phyloP scores from a whole-genome alignment of 257 asterid genomes.

The Osmanthus fragrans region DNA sequence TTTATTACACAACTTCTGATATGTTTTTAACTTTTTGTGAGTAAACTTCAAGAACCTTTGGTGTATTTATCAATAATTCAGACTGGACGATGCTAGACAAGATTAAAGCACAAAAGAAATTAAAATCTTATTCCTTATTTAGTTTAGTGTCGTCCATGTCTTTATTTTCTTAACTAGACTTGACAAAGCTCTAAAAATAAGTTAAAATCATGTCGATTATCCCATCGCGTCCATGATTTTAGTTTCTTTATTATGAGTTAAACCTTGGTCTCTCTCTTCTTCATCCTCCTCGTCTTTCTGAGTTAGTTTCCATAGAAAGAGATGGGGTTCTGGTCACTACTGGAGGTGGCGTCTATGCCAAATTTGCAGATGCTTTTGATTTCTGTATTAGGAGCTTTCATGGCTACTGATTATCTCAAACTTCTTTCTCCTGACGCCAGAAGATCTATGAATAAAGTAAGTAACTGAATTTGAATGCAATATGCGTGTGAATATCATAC shows the following conservation, averaged over 20 bases:
- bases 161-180: no score
- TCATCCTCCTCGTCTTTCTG: background rate
- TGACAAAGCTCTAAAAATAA: no score
- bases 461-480: background rate
- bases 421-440: conserved; percentile 1
- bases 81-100: no score
- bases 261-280: background rate
- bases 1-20: no score
- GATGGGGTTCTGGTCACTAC: background rate
- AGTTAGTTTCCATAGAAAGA: background rate
- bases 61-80: no score
- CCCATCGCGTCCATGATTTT: background rate
- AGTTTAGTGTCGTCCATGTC: no score
- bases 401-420: conserved; percentile 15
- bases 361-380: background rate
- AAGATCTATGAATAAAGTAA: background rate
- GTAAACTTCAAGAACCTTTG: no score
- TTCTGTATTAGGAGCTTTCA: background rate
- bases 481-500: background rate
- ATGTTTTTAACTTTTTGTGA: no score
- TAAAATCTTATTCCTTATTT: no score
- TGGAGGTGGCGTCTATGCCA: conserved; percentile 16
- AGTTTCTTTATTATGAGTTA: background rate
- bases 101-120: no score
- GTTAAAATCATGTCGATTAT: no score